Base-by-base conservation (phyloP, 768 basidiomycete species). In the Exsudoporus frostii region DNA sequence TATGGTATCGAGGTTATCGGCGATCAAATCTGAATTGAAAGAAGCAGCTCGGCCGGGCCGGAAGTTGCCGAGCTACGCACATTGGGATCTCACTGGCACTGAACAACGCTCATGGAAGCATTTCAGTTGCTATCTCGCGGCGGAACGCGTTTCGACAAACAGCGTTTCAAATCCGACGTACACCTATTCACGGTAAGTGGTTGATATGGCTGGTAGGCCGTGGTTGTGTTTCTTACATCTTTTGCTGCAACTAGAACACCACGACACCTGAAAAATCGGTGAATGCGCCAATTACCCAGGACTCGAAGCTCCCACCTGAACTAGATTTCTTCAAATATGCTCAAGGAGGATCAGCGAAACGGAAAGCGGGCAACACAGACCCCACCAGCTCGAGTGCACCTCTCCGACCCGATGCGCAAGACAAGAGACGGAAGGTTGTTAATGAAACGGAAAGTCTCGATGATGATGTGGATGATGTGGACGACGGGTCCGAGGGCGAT, bases 301-400 rank as follows among this genome's bases (percentile, higher is more conserved):
- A 72, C n/a, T 74, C 72, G 9, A 81, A 80, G 52, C 78, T 94
- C 41, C 93, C 89, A 2, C 60, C 75, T 2, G 90, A 89, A 62
- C 79, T 98, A 7, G 92, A 98, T 68, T 95, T 96, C 70, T 98
- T 98, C 74, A 92, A 88, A 62, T 92, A 92, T 56, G 85, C 88
- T 3, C 78, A 83, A 56, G 80, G 77, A 24, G 74, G 74, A 17
- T 58, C 73, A 8, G 69, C 65, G 32, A 88, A 88, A 65, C 79
- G 84, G 49, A 85, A 84, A 65, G 59, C 59, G 19, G 61, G 48
- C 25, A 48, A 54, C 59, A 48, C 55, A 39, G 55, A 56, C 32
- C 48, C 55, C 24, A 50, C 59, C 38, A 49, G 37, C 55, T 55
- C 54, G 34, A 50, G 54, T 29, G 53, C 53, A 41, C 50, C 52